Evolutionary conservation across 768 basidiomycete species (phyloP).

Genomic region (Leccinellum rugosiceps): DNA sequence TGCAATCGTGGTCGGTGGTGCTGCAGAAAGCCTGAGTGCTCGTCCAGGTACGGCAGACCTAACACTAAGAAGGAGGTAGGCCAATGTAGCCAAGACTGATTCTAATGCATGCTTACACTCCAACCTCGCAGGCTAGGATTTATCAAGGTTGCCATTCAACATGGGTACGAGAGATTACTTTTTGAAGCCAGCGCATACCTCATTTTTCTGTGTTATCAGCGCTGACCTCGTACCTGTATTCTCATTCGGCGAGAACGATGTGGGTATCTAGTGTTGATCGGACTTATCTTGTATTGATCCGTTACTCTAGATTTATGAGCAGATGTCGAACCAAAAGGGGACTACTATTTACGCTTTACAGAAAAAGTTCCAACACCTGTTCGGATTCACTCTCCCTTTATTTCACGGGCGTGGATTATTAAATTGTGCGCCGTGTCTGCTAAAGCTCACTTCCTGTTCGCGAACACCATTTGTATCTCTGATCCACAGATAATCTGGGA

Average conservation of each 20-base stretch:
- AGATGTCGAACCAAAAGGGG: constrained; percentile 94
- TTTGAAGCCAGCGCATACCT: neutral
- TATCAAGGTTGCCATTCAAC: constrained; percentile 89
- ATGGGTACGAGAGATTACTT: constrained; percentile 54
- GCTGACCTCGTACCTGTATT: constrained; percentile 97
- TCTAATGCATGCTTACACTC: neutral
- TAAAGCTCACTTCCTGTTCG: neutral
- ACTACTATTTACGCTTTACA: constrained; percentile 85
- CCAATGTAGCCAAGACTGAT: neutral
- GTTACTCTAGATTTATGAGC: constrained; percentile 77
- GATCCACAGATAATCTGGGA: constrained; percentile 77
- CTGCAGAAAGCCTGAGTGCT: constrained; percentile 90
- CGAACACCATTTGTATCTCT: neutral
- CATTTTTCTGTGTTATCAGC: constrained; percentile 36
- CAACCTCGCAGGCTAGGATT: constrained; percentile 68
- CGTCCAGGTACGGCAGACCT: constrained; percentile 96
- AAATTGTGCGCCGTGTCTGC: constrained; percentile 67
- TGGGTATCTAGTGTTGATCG: constrained; percentile 35
- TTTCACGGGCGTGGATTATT: constrained; percentile 95
- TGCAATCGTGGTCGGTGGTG: constrained; percentile 95
- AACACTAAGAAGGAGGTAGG: constrained; percentile 67
- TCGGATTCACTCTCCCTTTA: constrained; percentile 96
- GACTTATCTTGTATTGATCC: neutral
- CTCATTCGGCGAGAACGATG: constrained; percentile 98
- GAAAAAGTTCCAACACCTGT: constrained; percentile 85